Evolutionary conservation across 192 early-diverging fungal species (phyloP), one percentile per base, ranked within the genome.

Genomic region (Rhizophagus sp.): DNA sequence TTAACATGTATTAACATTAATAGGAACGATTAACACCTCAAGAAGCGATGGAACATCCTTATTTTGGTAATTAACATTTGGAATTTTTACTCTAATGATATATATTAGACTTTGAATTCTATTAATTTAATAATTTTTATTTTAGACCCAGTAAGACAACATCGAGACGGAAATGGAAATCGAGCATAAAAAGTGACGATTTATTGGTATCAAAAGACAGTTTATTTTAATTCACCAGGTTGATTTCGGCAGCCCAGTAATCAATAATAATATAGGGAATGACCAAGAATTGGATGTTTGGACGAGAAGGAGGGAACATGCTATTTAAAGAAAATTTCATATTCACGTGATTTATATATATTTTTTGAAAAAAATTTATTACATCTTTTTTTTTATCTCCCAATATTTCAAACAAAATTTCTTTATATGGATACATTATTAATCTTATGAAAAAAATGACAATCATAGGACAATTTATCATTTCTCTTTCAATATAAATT

Each of bases 21-120:
- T 72, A 76, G 82, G 85, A 95, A 82, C 92, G 96, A 25, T 83
- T 95, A 81, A 96, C 95, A 33, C 90, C 95, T 72, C 85, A 88
- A 75, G 95, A 97, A 83, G 96, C 96, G 2, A 96, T 97, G 95
- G 84, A 85, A 81, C 95, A 96, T 81, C 92, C 94, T 49, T 97
- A 97, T 86, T 97, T 97, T 84, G 85, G 78, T 79, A 71, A 79
- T 30, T 71, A 52, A 30, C 27, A 15, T 65, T 27, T 65, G n/a
- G 30, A 27, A 12, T 27, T 65, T 19, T 30, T 27, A 3, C n/a
- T 65, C 27, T 25, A 30, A 65, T 65, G 15, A 24, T 72, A 22
- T 24, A 24, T 72, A 22, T 24, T 12, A 25, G 8, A 49, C 13
- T 30, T 19, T 41, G n/a, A 47, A 47, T 22, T 49, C 49, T 25